Evolutionary conservation across 768 basidiomycete species (phyloP).

Genomic region (Agrocybe pediades): DNA sequence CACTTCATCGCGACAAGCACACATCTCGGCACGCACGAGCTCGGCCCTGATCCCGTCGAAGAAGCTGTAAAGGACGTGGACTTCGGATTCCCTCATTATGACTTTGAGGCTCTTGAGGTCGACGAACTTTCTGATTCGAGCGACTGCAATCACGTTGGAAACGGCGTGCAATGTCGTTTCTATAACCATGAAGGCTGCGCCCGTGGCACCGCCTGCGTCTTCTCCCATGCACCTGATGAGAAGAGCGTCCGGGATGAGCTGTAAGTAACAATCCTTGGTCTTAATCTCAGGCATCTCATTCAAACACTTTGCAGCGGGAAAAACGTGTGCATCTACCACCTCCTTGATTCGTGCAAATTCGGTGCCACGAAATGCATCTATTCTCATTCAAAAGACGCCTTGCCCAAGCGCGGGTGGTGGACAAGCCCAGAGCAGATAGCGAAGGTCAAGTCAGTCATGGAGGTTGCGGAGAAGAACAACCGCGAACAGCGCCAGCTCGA

Average conservation of each 20-base stretch:
- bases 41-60: constrained; percentile 15
- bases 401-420: constrained; percentile 54
- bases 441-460: constrained; percentile 29
- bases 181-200: constrained; percentile 57
- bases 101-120: constrained; percentile 36
- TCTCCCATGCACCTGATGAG: constrained; percentile 55
- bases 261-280: constrained; percentile 32
- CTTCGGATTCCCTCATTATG: constrained; percentile 33
- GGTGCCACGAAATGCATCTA: constrained; percentile 45
- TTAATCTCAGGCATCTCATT: not conserved
- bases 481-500: constrained; percentile 20
- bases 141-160: constrained; percentile 53
- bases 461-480: constrained; percentile 24
- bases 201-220: constrained; percentile 41
- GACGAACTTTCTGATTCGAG: constrained; percentile 53
- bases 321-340: constrained; percentile 43
- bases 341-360: constrained; percentile 37
- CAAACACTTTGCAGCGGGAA: constrained; percentile 39
- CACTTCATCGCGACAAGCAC: constrained; percentile 20
- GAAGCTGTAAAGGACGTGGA: constrained; percentile 25
- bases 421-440: constrained; percentile 25
- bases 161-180: constrained; percentile 53
- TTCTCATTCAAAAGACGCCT: constrained; percentile 45
- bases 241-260: constrained; percentile 57
- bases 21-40: constrained; percentile 16